A percentile compares a stretch with the other conserved stretches of the same genome.
phyloP scores from a whole-genome alignment of 164 flowering plant genomes.

The Santalum album region DNA sequence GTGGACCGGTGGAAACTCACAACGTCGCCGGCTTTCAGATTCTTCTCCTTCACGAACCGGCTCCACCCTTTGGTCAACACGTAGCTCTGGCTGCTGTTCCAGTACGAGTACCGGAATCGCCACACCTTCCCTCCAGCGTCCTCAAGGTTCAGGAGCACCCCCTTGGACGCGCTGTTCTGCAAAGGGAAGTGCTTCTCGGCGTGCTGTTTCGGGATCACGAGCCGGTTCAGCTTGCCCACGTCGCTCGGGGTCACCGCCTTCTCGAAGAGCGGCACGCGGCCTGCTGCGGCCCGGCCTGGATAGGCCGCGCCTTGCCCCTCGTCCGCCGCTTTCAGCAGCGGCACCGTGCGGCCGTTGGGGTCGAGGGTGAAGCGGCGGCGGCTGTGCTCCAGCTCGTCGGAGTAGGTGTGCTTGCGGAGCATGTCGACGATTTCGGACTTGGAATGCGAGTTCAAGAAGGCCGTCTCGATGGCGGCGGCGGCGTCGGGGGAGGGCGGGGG shows the following conservation, averaged over 20 bases:
- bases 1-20: constrained; percentile 53
- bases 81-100: constrained; percentile 93
- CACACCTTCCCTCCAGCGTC: constrained; percentile 79
- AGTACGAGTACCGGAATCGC: constrained; percentile 83
- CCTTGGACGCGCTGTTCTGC: constrained; percentile 38
- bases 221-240: constrained; percentile 86
- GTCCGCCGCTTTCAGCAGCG: not conserved
- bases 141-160: constrained; percentile 62
- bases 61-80: constrained; percentile 93
- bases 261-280: constrained; percentile 61
- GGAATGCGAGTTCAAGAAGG: constrained; percentile 62
- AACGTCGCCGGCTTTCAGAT: constrained; percentile 63
- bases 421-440: constrained; percentile 86
- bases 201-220: constrained; percentile 89
- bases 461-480: constrained; percentile 25
- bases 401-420: constrained; percentile 81
- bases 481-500: constrained; percentile 20
- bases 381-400: constrained; percentile 77
- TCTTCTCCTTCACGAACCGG: constrained; percentile 83
- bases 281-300: constrained; percentile 4
- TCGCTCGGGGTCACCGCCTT: constrained; percentile 94
- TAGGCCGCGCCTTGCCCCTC: not conserved
- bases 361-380: constrained; percentile 18
- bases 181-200: constrained; percentile 86
- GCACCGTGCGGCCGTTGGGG: not conserved